Conservation (phyloP, 306 rosid species). For the Chamaecrista fasciculata region DNA sequence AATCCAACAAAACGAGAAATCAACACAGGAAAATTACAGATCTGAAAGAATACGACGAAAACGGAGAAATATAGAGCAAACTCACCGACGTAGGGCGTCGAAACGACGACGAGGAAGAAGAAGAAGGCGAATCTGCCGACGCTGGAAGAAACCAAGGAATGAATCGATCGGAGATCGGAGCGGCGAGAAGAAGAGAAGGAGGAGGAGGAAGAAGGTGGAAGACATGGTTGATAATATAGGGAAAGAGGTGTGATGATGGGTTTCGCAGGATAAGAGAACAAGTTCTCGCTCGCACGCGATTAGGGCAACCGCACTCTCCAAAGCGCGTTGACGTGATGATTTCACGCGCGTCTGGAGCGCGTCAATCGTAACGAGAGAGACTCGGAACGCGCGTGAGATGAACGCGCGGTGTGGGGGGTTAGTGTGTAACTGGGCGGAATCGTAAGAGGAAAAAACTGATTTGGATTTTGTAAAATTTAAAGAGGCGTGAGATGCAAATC, state of each 20-base stretch:
- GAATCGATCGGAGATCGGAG: conserved; percentile 51
- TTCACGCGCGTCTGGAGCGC: conserved; percentile 43
- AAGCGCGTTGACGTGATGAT: conserved; percentile 15
- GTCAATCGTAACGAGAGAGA: neutral
- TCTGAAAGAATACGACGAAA: conserved; percentile 16
- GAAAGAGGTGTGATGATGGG: conserved; percentile 27
- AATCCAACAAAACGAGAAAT: neutral
- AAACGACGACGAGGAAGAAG: neutral
- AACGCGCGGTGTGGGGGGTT: neutral
- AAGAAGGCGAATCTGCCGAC: neutral
- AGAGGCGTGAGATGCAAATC: too few relatives aligned
- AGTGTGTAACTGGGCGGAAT: neutral
- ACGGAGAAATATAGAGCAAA: conserved; percentile 22
- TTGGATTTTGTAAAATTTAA: too few relatives aligned
- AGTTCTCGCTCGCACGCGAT: conserved; percentile 63
- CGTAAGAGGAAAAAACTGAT: neutral
- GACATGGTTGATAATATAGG: conserved; percentile 57
- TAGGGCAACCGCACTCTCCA: conserved; percentile 44
- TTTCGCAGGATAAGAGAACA: conserved; percentile 53
- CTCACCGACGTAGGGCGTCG: conserved; percentile 40
- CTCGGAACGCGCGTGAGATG: neutral
- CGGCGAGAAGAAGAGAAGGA: conserved; percentile 35
- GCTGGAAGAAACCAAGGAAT: neutral
- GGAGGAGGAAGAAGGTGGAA: neutral
- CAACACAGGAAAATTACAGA: conserved; percentile 8